These are phyloP conservation scores for Solanum hybrid DNA, from an alignment of 305 asterid genomes.

Conservation along the genomic window DNA sequence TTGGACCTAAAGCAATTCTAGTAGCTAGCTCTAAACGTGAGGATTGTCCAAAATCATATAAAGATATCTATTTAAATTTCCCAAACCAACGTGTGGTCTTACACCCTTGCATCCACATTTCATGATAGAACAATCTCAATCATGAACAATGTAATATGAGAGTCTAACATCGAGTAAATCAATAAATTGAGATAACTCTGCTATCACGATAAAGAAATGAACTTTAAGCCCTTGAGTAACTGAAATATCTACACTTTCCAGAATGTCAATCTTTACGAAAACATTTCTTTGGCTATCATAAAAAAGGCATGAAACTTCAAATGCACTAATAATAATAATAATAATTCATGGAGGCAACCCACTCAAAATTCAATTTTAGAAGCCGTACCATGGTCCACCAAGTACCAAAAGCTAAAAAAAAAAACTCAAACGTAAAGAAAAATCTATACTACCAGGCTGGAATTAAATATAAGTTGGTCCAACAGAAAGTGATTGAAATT, in stretches of 20 bases:
- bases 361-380: background rate
- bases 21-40: background rate
- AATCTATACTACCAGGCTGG: background rate
- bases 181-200: background rate
- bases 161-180: background rate
- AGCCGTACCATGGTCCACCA: slow-evolving; percentile 2
- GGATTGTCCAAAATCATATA: background rate
- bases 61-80: background rate
- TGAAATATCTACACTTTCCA: background rate
- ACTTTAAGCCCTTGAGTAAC: background rate
- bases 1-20: background rate
- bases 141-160: background rate
- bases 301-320: background rate
- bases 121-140: background rate
- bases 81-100: background rate
- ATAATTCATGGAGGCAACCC: background rate
- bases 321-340: background rate
- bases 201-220: background rate
- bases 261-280: background rate
- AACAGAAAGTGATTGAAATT: slow-evolving; percentile 1
- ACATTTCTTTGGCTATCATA: background rate
- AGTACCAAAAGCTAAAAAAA: background rate
- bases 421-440: background rate
- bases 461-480: slow-evolving; percentile 1
- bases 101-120: background rate